Evolutionary conservation across 2,329 filamentous ascomycete genomes (phyloP).

Genomic region (Fusarium marasasianum): DNA sequence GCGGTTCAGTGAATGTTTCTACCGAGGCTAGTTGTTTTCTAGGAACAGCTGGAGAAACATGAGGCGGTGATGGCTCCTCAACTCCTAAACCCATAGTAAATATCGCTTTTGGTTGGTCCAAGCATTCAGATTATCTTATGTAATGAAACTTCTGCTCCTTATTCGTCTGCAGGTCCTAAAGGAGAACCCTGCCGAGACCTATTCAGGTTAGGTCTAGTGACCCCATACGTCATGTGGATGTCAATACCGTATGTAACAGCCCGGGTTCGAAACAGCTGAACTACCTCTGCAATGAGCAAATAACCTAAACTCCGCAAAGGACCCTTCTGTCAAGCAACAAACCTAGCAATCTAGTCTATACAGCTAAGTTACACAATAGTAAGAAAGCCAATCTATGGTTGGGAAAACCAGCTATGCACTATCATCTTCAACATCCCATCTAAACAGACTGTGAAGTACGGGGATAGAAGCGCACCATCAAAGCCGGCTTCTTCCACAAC

Average conservation of each 20-base stretch:
- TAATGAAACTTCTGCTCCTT: too few species aligned
- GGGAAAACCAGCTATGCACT: not conserved
- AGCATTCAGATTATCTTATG: too few species aligned
- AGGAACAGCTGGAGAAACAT: not conserved
- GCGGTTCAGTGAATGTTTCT: not conserved
- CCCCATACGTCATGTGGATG: not conserved
- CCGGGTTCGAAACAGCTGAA: not conserved
- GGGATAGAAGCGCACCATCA: not conserved
- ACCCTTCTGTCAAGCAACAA: not conserved
- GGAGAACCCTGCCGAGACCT: not conserved
- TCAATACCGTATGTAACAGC: not conserved
- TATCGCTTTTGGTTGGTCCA: not conserved
- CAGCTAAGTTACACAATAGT: rapidly evolving
- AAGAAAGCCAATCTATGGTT: not conserved
- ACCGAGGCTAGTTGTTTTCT: not conserved
- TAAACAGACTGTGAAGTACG: not conserved
- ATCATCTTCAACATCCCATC: not conserved
- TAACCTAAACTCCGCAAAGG: rapidly evolving
- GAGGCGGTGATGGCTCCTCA: not conserved
- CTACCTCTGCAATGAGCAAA: not conserved
- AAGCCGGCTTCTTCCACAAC: not conserved
- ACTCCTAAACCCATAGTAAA: not conserved
- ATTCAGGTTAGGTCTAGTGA: not conserved
- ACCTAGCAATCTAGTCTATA: not conserved
- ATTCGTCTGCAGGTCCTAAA: not conserved